phyloP scores from a whole-genome alignment of 495 filamentous ascomycete species.

The Aspergillus sclerotiicarbonarius region DNA sequence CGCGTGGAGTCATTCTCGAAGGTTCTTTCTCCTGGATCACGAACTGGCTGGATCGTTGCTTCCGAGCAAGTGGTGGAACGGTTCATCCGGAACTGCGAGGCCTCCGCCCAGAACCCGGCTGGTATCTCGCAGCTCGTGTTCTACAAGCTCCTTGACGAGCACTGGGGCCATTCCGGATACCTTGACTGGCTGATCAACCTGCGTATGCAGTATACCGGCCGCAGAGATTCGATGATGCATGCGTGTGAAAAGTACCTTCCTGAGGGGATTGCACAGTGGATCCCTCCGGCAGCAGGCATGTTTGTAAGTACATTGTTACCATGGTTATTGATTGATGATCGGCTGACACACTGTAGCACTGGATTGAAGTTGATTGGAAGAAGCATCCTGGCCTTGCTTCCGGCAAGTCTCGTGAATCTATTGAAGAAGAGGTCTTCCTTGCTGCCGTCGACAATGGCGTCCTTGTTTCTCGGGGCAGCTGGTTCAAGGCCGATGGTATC shows the following conservation, averaged over 20 bases:
- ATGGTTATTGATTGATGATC: conserved; percentile 4
- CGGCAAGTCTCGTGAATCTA: conserved; percentile 58
- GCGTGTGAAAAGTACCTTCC: conserved; percentile 84
- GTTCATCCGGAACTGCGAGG: conserved; percentile 74
- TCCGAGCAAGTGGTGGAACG: conserved; percentile 80
- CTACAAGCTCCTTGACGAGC: conserved; percentile 87
- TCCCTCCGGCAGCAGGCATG: conserved; percentile 86
- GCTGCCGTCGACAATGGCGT: conserved; percentile 67
- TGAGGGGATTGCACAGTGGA: conserved; percentile 76
- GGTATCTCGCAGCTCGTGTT: conserved; percentile 80
- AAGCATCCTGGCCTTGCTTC: conserved; percentile 63
- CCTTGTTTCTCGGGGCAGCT: conserved; percentile 76
- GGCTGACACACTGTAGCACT: conserved; percentile 54
- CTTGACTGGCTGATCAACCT: conserved; percentile 86
- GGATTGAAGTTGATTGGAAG: conserved; percentile 75
- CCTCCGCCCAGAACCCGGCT: conserved; percentile 75
- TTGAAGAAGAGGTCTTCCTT: conserved; percentile 85
- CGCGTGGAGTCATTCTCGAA: conserved; percentile 71
- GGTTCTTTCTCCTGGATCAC: conserved; percentile 59
- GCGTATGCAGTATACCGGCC: conserved; percentile 75
- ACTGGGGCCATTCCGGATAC: conserved; percentile 92
- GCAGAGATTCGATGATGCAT: conserved; percentile 72
- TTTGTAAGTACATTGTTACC: conserved; percentile 62
- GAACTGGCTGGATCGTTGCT: conserved; percentile 64
- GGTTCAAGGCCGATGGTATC: conserved; percentile 71